Evolutionary conservation across 176 grass and related monocot species (phyloP).

Genomic region (Urochloa ruziziensis): DNA sequence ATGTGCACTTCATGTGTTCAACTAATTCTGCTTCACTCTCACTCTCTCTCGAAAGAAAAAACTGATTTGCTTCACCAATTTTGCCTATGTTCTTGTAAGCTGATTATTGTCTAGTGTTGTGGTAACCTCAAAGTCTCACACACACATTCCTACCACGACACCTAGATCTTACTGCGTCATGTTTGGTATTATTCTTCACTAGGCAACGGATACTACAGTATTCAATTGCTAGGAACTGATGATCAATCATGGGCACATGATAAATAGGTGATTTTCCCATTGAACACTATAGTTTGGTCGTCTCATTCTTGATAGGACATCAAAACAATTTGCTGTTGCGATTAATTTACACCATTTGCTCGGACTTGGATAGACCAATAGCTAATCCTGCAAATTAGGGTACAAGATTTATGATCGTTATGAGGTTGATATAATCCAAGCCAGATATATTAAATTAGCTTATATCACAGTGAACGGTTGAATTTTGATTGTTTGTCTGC

Average conservation of each 20-base stretch:
- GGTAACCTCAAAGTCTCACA: neutral
- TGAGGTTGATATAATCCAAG: neutral
- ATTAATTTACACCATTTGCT: neutral
- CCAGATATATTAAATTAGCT: neutral
- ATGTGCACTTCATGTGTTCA: neutral
- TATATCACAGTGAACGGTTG: neutral
- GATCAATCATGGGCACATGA: neutral
- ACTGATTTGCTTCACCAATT: neutral
- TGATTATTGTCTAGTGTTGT: neutral
- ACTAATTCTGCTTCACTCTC: neutral
- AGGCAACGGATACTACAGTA: neutral
- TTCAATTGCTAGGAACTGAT: neutral
- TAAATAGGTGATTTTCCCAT: neutral
- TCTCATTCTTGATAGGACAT: neutral
- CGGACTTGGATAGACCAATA: neutral
- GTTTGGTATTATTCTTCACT: neutral
- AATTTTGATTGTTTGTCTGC: slow-evolving; percentile 3
- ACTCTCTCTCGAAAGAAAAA: too few relatives aligned
- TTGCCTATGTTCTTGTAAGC: neutral
- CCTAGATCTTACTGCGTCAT: neutral
- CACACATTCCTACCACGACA: neutral
- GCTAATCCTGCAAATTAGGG: neutral
- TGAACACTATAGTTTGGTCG: neutral
- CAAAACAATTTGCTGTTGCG: neutral
- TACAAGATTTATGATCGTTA: neutral